Evolutionary conservation across 192 early-diverging fungal species (phyloP).

Genomic region (Gigaspora rosea): DNA sequence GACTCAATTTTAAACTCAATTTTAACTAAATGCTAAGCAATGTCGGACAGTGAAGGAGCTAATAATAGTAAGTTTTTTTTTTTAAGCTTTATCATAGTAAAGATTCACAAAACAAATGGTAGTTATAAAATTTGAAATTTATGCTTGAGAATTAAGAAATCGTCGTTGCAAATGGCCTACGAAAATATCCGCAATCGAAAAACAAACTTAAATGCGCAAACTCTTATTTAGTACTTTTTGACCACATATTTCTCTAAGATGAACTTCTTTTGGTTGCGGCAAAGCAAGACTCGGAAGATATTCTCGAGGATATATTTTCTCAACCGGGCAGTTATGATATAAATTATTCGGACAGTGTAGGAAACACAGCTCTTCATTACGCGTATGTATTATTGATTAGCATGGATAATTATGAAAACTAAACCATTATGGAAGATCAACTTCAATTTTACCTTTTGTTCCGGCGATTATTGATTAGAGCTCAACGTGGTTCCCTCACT

Average conservation of each 20-base stretch:
- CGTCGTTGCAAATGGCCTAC: no score
- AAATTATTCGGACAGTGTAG: conserved; percentile 63
- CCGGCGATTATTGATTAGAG: conserved; percentile 33
- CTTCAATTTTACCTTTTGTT: background rate
- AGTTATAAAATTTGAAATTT: no score
- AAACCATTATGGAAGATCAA: background rate
- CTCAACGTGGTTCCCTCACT: conserved; percentile 57
- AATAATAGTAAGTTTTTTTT: conserved; percentile 29
- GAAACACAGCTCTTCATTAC: conserved; percentile 70
- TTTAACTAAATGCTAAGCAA: background rate
- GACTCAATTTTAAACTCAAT: background rate
- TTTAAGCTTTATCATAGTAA: background rate
- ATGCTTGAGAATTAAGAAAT: background rate
- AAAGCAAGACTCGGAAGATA: conserved; percentile 68
- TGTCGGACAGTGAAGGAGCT: conserved; percentile 28
- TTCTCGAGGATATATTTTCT: conserved; percentile 60
- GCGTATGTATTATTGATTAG: conserved; percentile 47
- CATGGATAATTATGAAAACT: background rate
- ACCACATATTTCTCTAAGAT: conserved; percentile 45
- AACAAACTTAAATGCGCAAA: no score
- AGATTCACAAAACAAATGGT: background rate
- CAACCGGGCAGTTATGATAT: conserved; percentile 52
- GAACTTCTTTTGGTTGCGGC: conserved; percentile 71
- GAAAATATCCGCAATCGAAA: no score
- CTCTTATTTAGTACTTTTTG: background rate